Evolutionary conservation across 2,329 filamentous ascomycete genomes (phyloP).

Genomic region (Karstenula rhodostoma): DNA sequence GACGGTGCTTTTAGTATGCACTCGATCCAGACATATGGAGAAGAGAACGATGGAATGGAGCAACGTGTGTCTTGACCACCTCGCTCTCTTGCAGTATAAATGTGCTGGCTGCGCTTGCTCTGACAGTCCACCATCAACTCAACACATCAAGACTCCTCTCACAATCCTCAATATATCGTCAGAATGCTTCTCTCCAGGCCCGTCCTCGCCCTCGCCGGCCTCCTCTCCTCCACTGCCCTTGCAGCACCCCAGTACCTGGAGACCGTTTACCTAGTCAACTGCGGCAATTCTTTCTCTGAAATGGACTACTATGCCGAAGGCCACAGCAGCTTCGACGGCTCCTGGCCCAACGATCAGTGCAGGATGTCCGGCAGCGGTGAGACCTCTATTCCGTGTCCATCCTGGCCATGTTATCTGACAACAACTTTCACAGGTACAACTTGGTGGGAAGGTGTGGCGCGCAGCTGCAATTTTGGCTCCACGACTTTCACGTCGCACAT

Average conservation of each 20-base stretch:
- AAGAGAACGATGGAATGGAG: background rate
- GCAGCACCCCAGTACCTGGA: background rate
- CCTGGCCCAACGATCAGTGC: background rate
- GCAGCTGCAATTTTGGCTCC: background rate
- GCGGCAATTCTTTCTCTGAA: background rate
- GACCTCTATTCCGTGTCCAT: background rate
- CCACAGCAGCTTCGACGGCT: background rate
- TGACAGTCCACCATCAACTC: background rate
- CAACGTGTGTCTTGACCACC: background rate
- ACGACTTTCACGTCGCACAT: background rate
- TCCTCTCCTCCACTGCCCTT: background rate
- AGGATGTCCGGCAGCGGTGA: background rate
- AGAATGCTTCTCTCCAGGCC: background rate
- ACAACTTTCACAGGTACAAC: background rate
- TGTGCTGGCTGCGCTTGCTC: background rate
- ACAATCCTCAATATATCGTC: background rate
- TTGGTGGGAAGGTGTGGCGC: background rate
- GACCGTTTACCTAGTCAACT: background rate
- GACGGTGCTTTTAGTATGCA: background rate
- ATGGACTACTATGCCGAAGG: conserved; percentile 4
- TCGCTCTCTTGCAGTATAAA: background rate
- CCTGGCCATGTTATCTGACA: background rate
- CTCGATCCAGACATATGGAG: background rate
- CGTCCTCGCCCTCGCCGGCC: background rate
- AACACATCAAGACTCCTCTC: background rate